Evolutionary conservation across 352 stramenopile genomes (phyloP).

Genomic region (Phytopythium montanum): DNA sequence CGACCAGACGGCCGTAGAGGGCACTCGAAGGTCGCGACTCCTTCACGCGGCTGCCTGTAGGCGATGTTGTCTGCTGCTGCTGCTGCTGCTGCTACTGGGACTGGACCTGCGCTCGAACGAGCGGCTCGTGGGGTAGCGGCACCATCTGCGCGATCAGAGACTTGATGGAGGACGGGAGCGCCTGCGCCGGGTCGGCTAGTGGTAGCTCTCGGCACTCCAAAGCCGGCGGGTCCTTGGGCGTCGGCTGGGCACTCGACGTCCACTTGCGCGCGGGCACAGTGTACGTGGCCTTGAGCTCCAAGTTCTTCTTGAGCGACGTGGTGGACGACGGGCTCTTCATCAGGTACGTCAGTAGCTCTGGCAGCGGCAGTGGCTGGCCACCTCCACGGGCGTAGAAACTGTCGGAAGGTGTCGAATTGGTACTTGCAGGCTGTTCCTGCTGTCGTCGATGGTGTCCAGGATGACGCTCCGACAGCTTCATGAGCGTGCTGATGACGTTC

Average conservation of each 20-base stretch:
- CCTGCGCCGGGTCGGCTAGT: constrained; percentile 50
- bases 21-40: background rate
- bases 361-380: constrained; percentile 17
- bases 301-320: constrained; percentile 56
- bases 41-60: background rate
- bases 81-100: too few relatives aligned
- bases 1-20: background rate
- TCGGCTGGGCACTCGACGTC: constrained; percentile 31
- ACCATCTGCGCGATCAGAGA: constrained; percentile 42
- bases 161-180: constrained; percentile 39
- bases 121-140: constrained; percentile 40
- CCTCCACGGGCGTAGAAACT: constrained; percentile 51
- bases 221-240: constrained; percentile 45
- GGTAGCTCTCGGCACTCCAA: constrained; percentile 57
- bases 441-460: constrained; percentile 7
- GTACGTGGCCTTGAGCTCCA: constrained; percentile 64
- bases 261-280: constrained; percentile 60
- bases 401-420: constrained; percentile 9
- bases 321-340: constrained; percentile 44
- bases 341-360: constrained; percentile 55
- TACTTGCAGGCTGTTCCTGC: background rate
- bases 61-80: too few relatives aligned
- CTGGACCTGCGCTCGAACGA: constrained; percentile 21
- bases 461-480: constrained; percentile 59
- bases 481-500: constrained; percentile 71